A percentile compares a stretch with the other conserved stretches of the same genome.
Evolutionary conservation across 164 flowering plant genomes (phyloP).

Genomic region (Stephania cephalantha): DNA sequence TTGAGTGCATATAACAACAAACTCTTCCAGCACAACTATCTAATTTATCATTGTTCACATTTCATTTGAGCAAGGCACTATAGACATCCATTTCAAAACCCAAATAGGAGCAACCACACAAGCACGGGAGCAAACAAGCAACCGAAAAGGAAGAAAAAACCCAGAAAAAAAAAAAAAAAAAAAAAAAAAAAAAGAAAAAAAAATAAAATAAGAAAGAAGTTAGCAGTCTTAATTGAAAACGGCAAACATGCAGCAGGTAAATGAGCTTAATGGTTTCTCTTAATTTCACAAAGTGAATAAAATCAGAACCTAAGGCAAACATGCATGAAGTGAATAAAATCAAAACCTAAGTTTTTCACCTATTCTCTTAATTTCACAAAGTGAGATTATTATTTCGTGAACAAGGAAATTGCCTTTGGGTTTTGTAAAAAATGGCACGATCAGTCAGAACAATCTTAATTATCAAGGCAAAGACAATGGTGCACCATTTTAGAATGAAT

Average conservation of each 20-base stretch:
- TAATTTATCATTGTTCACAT: not conserved
- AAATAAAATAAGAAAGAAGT: not conserved
- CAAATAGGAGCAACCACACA: not conserved
- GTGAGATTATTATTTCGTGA: too few relatives aligned
- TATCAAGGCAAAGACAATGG: not conserved
- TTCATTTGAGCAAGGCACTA: not conserved
- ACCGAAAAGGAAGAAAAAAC: not conserved
- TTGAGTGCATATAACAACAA: not conserved
- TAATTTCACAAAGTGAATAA: not conserved
- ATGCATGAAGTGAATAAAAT: too few relatives aligned
- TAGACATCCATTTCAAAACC: not conserved
- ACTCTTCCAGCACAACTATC: slow-evolving; percentile 5
- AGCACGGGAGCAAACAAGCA: not conserved
- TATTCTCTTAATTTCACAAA: not conserved
- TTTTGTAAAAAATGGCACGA: too few relatives aligned
- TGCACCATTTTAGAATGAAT: not conserved
- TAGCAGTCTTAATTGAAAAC: not conserved
- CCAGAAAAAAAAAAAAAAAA: not conserved
- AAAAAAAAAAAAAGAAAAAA: not conserved
- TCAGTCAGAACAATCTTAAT: not conserved
- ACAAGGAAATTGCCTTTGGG: too few relatives aligned
- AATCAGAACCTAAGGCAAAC: not conserved
- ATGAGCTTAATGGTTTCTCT: not conserved
- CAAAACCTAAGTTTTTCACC: too few relatives aligned
- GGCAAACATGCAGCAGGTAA: not conserved